Conservation (phyloP, 2,329 filamentous ascomycete genomes). For the Lasiodiplodia theobromae region DNA sequence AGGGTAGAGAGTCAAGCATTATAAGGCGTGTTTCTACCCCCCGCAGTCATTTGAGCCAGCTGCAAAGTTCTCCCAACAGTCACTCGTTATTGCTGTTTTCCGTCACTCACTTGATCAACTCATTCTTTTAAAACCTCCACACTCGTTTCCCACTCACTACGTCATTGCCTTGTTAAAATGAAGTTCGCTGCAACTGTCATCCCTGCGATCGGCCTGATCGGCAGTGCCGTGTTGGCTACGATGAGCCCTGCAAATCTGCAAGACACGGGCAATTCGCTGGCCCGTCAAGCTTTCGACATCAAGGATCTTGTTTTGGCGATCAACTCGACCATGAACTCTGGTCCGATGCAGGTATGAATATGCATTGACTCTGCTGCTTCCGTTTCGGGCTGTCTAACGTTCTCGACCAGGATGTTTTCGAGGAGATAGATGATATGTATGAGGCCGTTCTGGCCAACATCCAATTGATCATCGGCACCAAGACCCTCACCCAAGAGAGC, state of each 20-base stretch:
- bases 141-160: background rate
- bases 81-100: background rate
- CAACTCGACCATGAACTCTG: conserved; percentile 3
- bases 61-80: background rate
- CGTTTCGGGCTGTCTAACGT: background rate
- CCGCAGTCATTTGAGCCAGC: background rate
- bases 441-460: conserved; percentile 19
- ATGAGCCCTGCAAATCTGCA: conserved; percentile 20
- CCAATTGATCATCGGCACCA: background rate
- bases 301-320: conserved; percentile 26
- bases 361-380: accelerated
- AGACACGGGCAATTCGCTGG: conserved; percentile 12
- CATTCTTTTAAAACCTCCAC: background rate
- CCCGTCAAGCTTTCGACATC: conserved; percentile 12
- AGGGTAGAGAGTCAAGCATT: background rate
- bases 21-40: background rate
- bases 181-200: background rate
- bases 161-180: background rate
- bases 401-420: conserved; percentile 15
- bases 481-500: background rate
- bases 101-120: background rate
- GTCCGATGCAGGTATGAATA: conserved; percentile 3
- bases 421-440: conserved; percentile 27
- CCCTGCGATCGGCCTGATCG: background rate
- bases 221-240: background rate